A percentile compares a stretch with the other conserved stretches of the same genome.
Evolutionary conservation across 2,329 filamentous ascomycete genomes (phyloP).

Genomic region (Aspergillus hortae): DNA sequence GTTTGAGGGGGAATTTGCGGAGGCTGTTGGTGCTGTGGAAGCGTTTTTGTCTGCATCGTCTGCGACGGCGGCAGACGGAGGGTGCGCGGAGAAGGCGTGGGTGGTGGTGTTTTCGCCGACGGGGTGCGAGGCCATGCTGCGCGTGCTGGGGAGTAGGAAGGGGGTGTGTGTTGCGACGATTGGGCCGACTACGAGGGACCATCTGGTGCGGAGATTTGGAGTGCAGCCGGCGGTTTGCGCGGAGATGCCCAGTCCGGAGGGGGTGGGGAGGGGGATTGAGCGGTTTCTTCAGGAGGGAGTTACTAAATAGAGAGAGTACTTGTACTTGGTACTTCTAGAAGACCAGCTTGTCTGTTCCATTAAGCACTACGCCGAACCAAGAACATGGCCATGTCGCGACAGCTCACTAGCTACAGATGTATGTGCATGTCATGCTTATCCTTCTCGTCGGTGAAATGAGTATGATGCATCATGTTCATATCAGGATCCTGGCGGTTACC

Average conservation of each 20-base stretch:
- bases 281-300: slow-evolving; percentile 35
- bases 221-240: slow-evolving; percentile 61
- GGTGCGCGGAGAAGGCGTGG: slow-evolving; percentile 18
- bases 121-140: slow-evolving; percentile 59
- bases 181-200: slow-evolving; percentile 83
- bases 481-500: slow-evolving; percentile 38
- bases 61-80: slow-evolving; percentile 26
- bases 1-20: slow-evolving; percentile 66
- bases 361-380: slow-evolving; percentile 4
- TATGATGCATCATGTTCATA: background rate
- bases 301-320: no score
- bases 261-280: slow-evolving; percentile 66
- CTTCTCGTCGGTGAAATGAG: background rate
- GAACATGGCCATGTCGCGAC: background rate
- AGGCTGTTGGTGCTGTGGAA: slow-evolving; percentile 47
- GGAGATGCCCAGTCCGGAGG: slow-evolving; percentile 74
- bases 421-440: background rate
- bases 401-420: background rate
- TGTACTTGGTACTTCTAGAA: background rate
- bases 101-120: slow-evolving; percentile 57
- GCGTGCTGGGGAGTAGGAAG: slow-evolving; percentile 38
- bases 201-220: slow-evolving; percentile 51
- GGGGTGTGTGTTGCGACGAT: slow-evolving; percentile 72
- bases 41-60: slow-evolving; percentile 25
- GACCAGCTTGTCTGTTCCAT: slow-evolving; percentile 1